These are phyloP conservation scores for Podaxis carcinomalis DNA, from an alignment of 768 basidiomycete species.

Conservation along the genomic window DNA sequence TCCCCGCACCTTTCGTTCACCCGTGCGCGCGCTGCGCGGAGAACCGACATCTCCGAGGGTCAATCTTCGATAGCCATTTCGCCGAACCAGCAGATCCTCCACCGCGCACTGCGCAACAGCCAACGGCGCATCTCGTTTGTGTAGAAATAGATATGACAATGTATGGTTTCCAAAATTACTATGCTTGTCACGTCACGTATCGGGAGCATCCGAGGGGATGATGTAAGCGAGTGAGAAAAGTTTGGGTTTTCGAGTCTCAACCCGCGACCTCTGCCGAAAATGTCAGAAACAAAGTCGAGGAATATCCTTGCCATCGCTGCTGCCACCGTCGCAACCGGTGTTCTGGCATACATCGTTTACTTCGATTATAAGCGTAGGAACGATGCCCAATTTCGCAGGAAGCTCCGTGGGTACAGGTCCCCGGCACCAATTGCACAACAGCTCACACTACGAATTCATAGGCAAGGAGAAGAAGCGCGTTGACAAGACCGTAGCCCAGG, in stretches of 20 bases:
- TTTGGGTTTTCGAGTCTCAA: background rate
- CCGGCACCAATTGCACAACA: conserved; percentile 8
- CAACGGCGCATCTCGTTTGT: background rate
- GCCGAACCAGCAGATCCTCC: background rate
- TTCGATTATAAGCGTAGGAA: conserved; percentile 95
- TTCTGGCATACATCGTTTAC: conserved; percentile 82
- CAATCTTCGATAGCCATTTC: background rate
- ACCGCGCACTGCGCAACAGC: background rate
- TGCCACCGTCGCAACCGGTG: conserved; percentile 49
- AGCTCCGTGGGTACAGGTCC: conserved; percentile 60
- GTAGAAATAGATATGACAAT: background rate
- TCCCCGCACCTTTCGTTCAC: background rate
- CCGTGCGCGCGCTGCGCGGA: background rate
- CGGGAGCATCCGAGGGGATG: conserved; percentile 1
- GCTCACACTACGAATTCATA: conserved; percentile 26
- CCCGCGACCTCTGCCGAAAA: conserved; percentile 20
- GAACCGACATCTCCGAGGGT: background rate
- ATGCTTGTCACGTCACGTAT: background rate
- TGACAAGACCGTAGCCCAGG: conserved; percentile 57
- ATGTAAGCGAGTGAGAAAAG: conserved; percentile 11
- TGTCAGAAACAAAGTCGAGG: conserved; percentile 32
- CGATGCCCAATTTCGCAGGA: conserved; percentile 83
- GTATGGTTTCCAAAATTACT: background rate
- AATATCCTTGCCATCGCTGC: conserved; percentile 41
- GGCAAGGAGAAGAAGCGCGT: conserved; percentile 93